Conservation (phyloP, 192 early-diverging fungal genomes). For the Funneliformis mosseae region DNA sequence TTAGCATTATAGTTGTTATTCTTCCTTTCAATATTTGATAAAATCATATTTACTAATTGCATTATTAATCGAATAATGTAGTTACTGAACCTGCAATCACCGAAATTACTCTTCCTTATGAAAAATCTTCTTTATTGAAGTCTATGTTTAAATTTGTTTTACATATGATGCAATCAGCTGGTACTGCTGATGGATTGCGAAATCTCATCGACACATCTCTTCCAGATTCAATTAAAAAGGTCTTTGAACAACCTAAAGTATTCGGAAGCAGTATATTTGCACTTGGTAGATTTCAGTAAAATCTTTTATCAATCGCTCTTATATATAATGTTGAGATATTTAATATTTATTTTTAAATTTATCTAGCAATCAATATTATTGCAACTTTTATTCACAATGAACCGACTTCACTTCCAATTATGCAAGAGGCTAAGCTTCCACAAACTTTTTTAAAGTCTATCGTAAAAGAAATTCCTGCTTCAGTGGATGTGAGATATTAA, state of each 20-base stretch:
- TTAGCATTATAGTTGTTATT: not conserved
- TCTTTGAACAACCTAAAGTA: slow-evolving; percentile 73
- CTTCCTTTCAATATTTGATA: not conserved
- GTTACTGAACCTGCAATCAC: slow-evolving; percentile 26
- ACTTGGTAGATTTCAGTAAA: slow-evolving; percentile 53
- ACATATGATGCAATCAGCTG: slow-evolving; percentile 94
- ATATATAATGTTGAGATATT: not conserved
- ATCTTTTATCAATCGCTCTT: not conserved
- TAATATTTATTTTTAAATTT: slow-evolving; percentile 12
- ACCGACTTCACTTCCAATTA: slow-evolving; percentile 89
- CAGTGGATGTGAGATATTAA: slow-evolving; percentile 70
- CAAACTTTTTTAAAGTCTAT: slow-evolving; percentile 76
- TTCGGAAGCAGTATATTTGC: slow-evolving; percentile 88
- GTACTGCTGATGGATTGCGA: slow-evolving; percentile 86
- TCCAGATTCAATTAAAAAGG: slow-evolving; percentile 69
- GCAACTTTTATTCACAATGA: slow-evolving; percentile 98
- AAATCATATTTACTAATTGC: slow-evolving; percentile 17
- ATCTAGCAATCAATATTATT: slow-evolving; percentile 86
- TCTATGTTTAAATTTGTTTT: slow-evolving; percentile 89
- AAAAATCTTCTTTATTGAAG: slow-evolving; percentile 77
- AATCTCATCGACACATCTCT: slow-evolving; percentile 92
- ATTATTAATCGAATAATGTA: not conserved
- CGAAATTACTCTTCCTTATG: slow-evolving; percentile 58
- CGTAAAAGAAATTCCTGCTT: slow-evolving; percentile 72
- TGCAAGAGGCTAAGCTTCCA: slow-evolving; percentile 91